Conservation (phyloP, 176 grass and related monocot species). For the Dendrocalamus sinicus region DNA sequence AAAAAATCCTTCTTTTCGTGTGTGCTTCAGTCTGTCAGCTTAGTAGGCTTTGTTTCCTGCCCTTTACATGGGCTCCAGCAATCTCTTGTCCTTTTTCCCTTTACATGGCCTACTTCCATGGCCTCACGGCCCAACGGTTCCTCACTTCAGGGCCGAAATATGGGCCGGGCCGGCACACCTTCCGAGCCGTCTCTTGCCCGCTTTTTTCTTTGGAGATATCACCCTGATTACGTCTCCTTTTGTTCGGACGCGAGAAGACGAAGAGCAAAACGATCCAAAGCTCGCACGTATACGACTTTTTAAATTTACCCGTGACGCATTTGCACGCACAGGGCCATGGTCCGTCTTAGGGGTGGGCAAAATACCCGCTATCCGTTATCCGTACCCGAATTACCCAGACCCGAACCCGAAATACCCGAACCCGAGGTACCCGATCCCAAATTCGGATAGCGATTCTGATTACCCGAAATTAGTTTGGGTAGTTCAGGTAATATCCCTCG, state of each 20-base stretch:
- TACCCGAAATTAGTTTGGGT: too few relatives aligned
- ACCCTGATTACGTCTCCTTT: background rate
- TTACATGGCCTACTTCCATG: background rate
- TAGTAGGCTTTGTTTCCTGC: background rate
- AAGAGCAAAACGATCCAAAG: background rate
- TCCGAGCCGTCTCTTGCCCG: background rate
- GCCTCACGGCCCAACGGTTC: background rate
- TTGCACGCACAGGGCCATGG: too few relatives aligned
- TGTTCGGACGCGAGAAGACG: background rate
- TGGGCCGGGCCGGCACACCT: background rate
- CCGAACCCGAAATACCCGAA: too few relatives aligned
- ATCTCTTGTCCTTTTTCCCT: background rate
- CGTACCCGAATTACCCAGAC: too few relatives aligned
- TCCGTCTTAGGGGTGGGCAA: too few relatives aligned
- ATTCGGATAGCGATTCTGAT: too few relatives aligned
- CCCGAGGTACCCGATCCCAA: too few relatives aligned
- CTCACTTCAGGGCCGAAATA: rapidly evolving
- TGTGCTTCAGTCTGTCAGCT: background rate
- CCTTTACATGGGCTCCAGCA: background rate
- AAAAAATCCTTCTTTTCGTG: too few relatives aligned
- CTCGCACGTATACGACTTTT: too few relatives aligned
- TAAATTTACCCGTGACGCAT: too few relatives aligned
- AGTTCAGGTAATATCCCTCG: too few relatives aligned
- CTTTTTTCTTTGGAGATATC: background rate
- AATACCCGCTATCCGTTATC: too few relatives aligned